These are phyloP conservation scores for Vigna reflexopilosa DNA, from an alignment of 306 rosid species.

Conservation along the genomic window DNA sequence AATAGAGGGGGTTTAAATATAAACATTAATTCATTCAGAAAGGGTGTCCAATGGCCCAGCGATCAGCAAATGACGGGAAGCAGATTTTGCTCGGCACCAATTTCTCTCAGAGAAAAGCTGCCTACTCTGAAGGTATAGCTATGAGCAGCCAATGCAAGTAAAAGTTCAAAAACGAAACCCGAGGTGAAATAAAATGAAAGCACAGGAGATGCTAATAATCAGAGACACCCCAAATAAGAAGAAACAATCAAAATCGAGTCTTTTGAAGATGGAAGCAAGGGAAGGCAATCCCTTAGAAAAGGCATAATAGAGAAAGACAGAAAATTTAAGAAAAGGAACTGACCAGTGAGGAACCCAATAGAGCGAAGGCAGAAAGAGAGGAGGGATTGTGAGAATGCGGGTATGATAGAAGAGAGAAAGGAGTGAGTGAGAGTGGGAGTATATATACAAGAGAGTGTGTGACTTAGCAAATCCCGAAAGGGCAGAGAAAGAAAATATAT, in stretches of 20 bases:
- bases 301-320: background rate
- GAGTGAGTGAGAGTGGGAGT: slow-evolving; percentile 26
- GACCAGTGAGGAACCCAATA: background rate
- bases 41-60: background rate
- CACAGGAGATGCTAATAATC: background rate
- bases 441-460: slow-evolving; percentile 22
- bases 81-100: background rate
- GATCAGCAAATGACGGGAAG: background rate
- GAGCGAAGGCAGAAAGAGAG: background rate
- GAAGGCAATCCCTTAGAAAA: too few species aligned
- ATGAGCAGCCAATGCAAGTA: background rate
- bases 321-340: background rate
- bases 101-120: background rate
- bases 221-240: background rate
- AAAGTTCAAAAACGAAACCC: background rate
- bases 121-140: background rate
- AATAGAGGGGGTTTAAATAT: background rate
- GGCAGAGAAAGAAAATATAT: background rate
- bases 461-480: slow-evolving; percentile 46
- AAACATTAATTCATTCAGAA: background rate
- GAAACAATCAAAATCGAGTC: background rate
- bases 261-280: too few species aligned
- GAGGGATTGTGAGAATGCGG: background rate
- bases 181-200: slow-evolving; percentile 14
- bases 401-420: background rate